Evolutionary conservation across 495 filamentous ascomycete species (phyloP), one percentile per base, ranked within the genome.

Genomic region (Jackrogersella minutella): DNA sequence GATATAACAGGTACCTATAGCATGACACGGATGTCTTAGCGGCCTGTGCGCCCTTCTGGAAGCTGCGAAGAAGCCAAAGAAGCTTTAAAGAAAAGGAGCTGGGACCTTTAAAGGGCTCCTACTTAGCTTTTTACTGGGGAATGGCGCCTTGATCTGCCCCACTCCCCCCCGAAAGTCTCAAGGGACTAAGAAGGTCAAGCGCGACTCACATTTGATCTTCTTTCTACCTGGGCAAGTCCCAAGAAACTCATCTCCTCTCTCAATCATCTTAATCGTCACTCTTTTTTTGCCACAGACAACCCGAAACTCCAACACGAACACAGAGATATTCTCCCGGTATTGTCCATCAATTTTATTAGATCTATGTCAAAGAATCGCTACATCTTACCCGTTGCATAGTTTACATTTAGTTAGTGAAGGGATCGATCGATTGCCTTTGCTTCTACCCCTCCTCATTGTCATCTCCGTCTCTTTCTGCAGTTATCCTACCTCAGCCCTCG

Each of bases 21-120:
- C 41, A 28, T 14, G 40, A 62, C 69, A 57, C 54, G 63, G 69
- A 72, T 44, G 46, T 21, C 16, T 51, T 10, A 10, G 36, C 26
- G 72, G 64, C 36, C 72, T 58, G 72, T 74, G 72, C 72, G 13
- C 31, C 66, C 55, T 74, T 74, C 72, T 70, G 58, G 72, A 74
- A 74, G 64, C 30, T 66, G 61, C 69, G 61, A 72, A 74, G 72
- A 74, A 74, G 60, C 59, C 37, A 68, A 70, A 65, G 68, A 73
- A 71, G 57, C 58, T 59, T 31, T 26, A 51, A 59, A 26, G 56
- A 67, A 65, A 58, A 58, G 62, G 52, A 63, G 58, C 62, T 60
- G 56, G 62, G 52, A 43, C 62, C 61, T 37, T 14, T 2, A 49
- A 14, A 39, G 24, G 58, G 50, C 37, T 43, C 26, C 43, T 64